These are phyloP conservation scores for Madurella fahalii DNA, from an alignment of 2,329 filamentous ascomycete species.

Conservation along the genomic window DNA sequence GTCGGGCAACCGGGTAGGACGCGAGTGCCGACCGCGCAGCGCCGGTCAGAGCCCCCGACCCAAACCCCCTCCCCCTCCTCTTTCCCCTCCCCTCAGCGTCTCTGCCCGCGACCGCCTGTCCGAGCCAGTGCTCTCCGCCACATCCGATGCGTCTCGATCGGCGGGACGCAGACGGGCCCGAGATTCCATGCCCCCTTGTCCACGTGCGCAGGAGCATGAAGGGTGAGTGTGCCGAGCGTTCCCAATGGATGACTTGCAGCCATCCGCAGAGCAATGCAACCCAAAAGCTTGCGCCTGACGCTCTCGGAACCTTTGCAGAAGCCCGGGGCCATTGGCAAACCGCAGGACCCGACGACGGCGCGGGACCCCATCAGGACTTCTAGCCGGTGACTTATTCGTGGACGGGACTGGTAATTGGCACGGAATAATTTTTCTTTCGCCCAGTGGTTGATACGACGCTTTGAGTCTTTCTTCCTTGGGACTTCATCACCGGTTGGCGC, in stretches of 20 bases:
- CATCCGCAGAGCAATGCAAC: constrained; percentile 8
- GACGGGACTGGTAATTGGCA: background rate
- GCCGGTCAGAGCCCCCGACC: too few species aligned
- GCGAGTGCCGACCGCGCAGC: too few species aligned
- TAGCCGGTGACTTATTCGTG: background rate
- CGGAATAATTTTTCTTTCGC: background rate
- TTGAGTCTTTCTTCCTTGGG: too few species aligned
- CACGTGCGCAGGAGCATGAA: constrained; percentile 7
- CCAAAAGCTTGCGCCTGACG: constrained; percentile 4
- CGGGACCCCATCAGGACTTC: too few species aligned
- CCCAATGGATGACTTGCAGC: constrained; percentile 12
- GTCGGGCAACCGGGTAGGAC: too few species aligned
- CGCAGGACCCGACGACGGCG: background rate
- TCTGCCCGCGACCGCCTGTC: background rate
- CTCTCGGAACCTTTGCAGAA: background rate
- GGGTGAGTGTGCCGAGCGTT: background rate
- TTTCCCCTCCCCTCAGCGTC: too few species aligned
- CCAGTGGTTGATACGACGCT: too few species aligned
- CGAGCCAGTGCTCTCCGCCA: background rate
- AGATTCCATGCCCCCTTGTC: background rate
- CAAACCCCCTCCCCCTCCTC: too few species aligned
- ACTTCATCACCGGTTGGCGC: too few species aligned
- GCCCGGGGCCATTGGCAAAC: background rate
- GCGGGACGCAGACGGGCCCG: background rate
- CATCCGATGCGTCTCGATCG: background rate